Percentiles rank a stretch among this genome's conserved stretches.
Conservation (phyloP, 2,329 filamentous ascomycete species). For the Cyphellophora europaea region DNA sequence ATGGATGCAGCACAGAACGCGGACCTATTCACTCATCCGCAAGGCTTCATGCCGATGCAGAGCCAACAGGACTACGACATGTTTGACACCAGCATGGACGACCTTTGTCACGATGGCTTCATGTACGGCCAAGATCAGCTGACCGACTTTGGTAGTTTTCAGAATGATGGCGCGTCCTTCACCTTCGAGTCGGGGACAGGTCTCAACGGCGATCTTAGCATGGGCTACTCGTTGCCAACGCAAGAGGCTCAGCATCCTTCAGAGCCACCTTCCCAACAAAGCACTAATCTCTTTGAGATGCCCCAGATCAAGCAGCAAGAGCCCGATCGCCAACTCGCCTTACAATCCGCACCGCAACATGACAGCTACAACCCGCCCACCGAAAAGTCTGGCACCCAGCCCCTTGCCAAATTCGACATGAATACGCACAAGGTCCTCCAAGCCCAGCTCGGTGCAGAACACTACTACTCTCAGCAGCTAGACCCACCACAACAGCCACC, state of each 20-base stretch:
- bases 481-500: not conserved
- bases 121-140: slow-evolving; percentile 5
- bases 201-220: not conserved
- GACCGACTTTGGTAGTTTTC: slow-evolving; percentile 3
- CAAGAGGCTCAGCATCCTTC: not conserved
- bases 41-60: not conserved
- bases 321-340: not conserved
- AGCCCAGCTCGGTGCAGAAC: slow-evolving; percentile 10
- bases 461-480: not conserved
- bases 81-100: slow-evolving; percentile 7
- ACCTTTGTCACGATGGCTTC: slow-evolving; percentile 12
- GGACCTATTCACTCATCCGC: not conserved
- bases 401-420: slow-evolving; percentile 10
- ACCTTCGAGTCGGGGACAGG: not conserved
- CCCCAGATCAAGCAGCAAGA: slow-evolving; percentile 1
- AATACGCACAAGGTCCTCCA: slow-evolving; percentile 14
- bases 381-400: slow-evolving; percentile 1
- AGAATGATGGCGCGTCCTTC: not conserved
- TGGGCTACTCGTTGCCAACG: not conserved
- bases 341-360: not conserved
- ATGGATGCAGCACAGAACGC: not conserved
- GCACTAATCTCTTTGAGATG: slow-evolving; percentile 8
- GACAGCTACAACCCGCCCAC: not conserved
- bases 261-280: not conserved
- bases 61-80: slow-evolving; percentile 3